These are phyloP conservation scores for Botryobasidium botryosum DNA, from an alignment of 768 basidiomycete species.

Conservation along the genomic window DNA sequence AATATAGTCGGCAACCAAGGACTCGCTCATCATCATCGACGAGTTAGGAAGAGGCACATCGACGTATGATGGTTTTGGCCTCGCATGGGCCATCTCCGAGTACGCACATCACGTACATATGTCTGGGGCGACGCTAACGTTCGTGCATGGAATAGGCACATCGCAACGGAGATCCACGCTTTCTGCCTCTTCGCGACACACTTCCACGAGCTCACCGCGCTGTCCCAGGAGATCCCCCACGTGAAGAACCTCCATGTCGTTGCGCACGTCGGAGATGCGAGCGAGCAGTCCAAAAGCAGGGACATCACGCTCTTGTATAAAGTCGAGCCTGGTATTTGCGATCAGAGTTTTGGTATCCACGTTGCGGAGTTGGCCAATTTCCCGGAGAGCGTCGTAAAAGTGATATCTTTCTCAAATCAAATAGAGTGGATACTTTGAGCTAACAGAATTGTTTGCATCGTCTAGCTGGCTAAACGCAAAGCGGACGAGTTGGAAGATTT, in stretches of 20 bases:
- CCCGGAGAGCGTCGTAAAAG: conserved; percentile 84
- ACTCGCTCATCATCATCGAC: conserved; percentile 94
- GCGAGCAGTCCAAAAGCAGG: conserved; percentile 26
- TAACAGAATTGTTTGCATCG: neutral
- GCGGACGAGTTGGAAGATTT: conserved; percentile 87
- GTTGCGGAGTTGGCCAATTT: conserved; percentile 97
- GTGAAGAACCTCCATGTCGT: conserved; percentile 94
- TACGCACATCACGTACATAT: conserved; percentile 22
- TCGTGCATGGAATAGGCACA: conserved; percentile 38
- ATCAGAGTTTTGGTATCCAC: conserved; percentile 97
- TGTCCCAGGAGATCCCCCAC: conserved; percentile 70
- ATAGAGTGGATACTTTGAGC: too few relatives aligned
- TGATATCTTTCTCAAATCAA: too few relatives aligned
- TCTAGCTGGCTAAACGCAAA: conserved; percentile 74
- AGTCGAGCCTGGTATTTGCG: conserved; percentile 77
- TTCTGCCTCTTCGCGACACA: conserved; percentile 97
- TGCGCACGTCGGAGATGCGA: conserved; percentile 53
- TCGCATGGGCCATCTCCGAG: conserved; percentile 99
- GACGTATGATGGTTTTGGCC: conserved; percentile 92
- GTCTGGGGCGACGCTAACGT: neutral
- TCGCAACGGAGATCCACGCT: conserved; percentile 79
- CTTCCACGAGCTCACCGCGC: conserved; percentile 89
- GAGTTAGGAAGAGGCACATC: conserved; percentile 93
- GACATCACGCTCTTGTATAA: conserved; percentile 74
- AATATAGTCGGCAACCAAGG: conserved; percentile 65